phyloP scores from a whole-genome alignment of 257 asterid species.

The Fraxinus excelsior region DNA sequence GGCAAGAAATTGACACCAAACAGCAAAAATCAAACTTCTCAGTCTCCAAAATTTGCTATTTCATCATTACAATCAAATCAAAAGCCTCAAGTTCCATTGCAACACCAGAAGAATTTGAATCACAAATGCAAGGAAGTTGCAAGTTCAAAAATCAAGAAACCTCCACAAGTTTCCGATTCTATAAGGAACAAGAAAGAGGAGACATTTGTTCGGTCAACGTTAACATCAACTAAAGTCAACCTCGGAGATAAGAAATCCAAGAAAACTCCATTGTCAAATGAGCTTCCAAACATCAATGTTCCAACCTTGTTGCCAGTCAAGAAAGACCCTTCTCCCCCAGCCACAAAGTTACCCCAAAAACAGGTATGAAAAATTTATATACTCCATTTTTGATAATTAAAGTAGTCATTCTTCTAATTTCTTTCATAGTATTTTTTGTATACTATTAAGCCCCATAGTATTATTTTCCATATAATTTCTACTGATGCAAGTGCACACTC shows the following conservation, averaged over 20 bases:
- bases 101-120: conserved; percentile 7
- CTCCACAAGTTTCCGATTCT: conserved; percentile 32
- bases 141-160: conserved; percentile 28
- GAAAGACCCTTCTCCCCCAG: conserved; percentile 60
- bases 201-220: conserved; percentile 43
- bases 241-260: conserved; percentile 43
- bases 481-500: background rate
- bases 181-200: conserved; percentile 58
- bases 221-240: conserved; percentile 34
- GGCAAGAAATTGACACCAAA: conserved; percentile 34
- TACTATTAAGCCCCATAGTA: too few relatives aligned
- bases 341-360: conserved; percentile 54
- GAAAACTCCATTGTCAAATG: conserved; percentile 56
- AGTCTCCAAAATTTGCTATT: conserved; percentile 19
- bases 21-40: conserved; percentile 31
- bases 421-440: background rate
- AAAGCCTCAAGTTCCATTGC: conserved; percentile 21
- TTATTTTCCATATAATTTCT: background rate
- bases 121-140: conserved; percentile 26
- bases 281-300: conserved; percentile 43
- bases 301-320: conserved; percentile 64
- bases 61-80: too few relatives aligned
- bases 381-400: too few relatives aligned
- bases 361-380: conserved; percentile 51
- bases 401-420: background rate